Conservation (phyloP, 352 stramenopile genomes). For the Pythium biforme region DNA sequence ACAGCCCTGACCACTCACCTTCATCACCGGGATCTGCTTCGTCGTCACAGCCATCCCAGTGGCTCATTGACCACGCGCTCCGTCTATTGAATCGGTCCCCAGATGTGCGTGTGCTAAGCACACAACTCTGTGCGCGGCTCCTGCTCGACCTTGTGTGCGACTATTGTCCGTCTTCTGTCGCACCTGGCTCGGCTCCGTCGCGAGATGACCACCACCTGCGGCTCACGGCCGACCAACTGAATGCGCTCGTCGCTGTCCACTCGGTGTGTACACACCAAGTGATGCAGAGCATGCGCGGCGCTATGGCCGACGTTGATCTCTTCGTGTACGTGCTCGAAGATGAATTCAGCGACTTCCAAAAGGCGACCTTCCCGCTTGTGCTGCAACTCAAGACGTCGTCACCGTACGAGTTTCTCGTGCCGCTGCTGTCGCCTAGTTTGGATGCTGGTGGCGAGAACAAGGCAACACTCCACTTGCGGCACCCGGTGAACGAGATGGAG, state of each 20-base stretch:
- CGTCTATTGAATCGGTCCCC: constrained; percentile 42
- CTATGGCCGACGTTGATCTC: constrained; percentile 74
- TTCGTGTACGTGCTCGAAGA: constrained; percentile 84
- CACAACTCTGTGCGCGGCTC: constrained; percentile 50
- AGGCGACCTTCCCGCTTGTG: constrained; percentile 42
- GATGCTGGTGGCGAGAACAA: constrained; percentile 26
- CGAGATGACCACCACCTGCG: constrained; percentile 4
- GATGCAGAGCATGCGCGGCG: constrained; percentile 82
- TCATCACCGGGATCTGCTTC: not conserved
- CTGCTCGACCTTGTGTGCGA: constrained; percentile 62
- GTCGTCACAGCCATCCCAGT: constrained; percentile 27
- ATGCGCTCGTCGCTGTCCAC: constrained; percentile 51
- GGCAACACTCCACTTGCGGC: constrained; percentile 41
- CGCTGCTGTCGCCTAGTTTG: constrained; percentile 26
- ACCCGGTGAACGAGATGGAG: constrained; percentile 69
- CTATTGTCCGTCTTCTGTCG: not conserved
- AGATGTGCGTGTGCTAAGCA: constrained; percentile 54
- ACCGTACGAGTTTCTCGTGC: constrained; percentile 67
- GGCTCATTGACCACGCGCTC: constrained; percentile 53
- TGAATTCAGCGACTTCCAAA: constrained; percentile 53
- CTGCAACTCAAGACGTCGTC: constrained; percentile 63
- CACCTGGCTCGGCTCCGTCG: no score
- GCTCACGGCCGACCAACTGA: constrained; percentile 18
- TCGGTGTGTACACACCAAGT: constrained; percentile 67
- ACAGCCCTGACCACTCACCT: not conserved